phyloP scores from a whole-genome alignment of 148 eudicot genomes.

The Nepenthes gracilis region DNA sequence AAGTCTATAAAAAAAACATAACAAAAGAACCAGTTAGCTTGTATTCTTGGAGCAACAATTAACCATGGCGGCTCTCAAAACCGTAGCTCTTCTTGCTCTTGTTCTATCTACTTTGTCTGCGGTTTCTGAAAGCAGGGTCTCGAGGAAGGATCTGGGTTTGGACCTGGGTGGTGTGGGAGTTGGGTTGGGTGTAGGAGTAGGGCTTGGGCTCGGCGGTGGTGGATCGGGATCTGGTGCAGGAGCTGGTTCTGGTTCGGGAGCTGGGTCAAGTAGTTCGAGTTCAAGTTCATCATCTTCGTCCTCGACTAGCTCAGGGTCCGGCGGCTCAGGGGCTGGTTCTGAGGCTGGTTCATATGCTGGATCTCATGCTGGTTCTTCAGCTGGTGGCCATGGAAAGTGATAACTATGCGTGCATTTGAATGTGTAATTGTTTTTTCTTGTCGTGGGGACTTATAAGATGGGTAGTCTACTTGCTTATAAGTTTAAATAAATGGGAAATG shows the following conservation, averaged over 20 bases:
- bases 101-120: background rate
- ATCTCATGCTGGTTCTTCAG: constrained; percentile 5
- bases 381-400: background rate
- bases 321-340: constrained; percentile 8
- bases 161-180: constrained; percentile 17
- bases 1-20: too few relatives aligned
- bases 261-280: constrained; percentile 1
- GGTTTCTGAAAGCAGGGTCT: constrained; percentile 13
- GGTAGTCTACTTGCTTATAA: too few relatives aligned
- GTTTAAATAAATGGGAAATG: too few relatives aligned
- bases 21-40: too few relatives aligned
- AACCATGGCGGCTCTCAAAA: constrained; percentile 13
- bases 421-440: too few relatives aligned
- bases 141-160: constrained; percentile 19
- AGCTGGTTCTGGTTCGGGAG: constrained; percentile 12
- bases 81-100: constrained; percentile 9
- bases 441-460: too few relatives aligned
- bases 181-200: constrained; percentile 15
- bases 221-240: background rate
- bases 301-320: constrained; percentile 1
- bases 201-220: constrained; percentile 16
- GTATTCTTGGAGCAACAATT: too few relatives aligned
- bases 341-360: constrained; percentile 11
- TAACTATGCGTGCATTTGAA: too few relatives aligned
- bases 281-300: background rate